These are phyloP conservation scores for Picea glauca DNA, from an alignment of 75 land plant genomes.

Conservation along the genomic window DNA sequence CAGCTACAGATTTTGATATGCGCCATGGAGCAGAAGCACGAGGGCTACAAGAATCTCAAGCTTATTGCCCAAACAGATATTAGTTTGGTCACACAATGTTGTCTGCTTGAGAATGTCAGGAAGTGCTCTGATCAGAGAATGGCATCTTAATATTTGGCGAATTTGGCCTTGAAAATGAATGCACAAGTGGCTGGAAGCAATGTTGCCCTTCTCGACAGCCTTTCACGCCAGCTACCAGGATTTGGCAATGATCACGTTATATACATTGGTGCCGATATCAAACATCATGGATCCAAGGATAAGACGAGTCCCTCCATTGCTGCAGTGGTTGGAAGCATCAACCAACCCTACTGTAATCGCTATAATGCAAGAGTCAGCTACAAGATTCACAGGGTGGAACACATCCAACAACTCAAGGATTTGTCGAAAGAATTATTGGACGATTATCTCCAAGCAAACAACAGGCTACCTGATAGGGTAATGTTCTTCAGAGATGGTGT, in stretches of 20 bases:
- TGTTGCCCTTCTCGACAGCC: slow-evolving; percentile 13
- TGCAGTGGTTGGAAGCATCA: slow-evolving; percentile 50
- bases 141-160: slow-evolving; percentile 36
- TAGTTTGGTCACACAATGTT: too few relatives aligned
- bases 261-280: slow-evolving; percentile 64
- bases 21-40: too few relatives aligned
- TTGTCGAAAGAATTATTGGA: slow-evolving; percentile 40
- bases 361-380: slow-evolving; percentile 41
- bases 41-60: too few relatives aligned
- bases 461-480: slow-evolving; percentile 25
- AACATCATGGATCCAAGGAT: slow-evolving; percentile 39
- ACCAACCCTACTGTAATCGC: slow-evolving; percentile 41
- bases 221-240: neutral
- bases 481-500: slow-evolving; percentile 56
- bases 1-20: too few relatives aligned
- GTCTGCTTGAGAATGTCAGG: too few relatives aligned
- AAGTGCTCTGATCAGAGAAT: too few relatives aligned
- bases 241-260: slow-evolving; percentile 21
- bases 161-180: slow-evolving; percentile 55
- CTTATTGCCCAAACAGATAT: too few relatives aligned
- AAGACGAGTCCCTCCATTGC: slow-evolving; percentile 44
- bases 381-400: slow-evolving; percentile 35
- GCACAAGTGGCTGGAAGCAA: slow-evolving; percentile 62
- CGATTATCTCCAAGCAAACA: slow-evolving; percentile 18
- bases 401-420: slow-evolving; percentile 30